Evolutionary conservation across 331 rosid genomes (phyloP), one percentile per base, ranked within the genome.

Genomic region (Rosa hybrid): DNA sequence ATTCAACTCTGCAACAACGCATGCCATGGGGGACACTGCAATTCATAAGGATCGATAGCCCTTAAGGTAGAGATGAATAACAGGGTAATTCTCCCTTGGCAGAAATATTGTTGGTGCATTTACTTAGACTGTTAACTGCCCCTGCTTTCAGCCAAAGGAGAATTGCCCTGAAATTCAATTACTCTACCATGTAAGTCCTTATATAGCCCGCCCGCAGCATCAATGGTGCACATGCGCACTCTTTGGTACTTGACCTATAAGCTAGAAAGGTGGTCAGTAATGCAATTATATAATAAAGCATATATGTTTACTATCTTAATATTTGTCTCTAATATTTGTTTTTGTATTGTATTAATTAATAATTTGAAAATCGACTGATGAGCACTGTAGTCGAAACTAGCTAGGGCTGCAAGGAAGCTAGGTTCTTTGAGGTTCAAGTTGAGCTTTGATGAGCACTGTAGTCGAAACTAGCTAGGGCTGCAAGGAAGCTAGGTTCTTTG

Each of bases 1-100:
- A 30, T 23, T 41, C 72, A 60, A 39, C 42, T 68, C 77, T 13
- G 77, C 70, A 84, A 68, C 62, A 21, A 72, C 38, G 17, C 27
- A 81, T 75, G 65, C 44, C 39, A 11, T 62, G 39, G 68, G 10
- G 13, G 30, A 59, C 14, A 59, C 65, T 30, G 71, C 71, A 65
- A 65, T 34, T 8, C 44, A 34, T 34, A 18, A 65, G 23, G 23
- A 65, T 34, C 23, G 46, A 34, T 34, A 38, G 77, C 67, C 46
- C 71, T 3, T 8, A 70, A 70, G 80, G 89, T 88, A 78, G 89
- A 71, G 84, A 78, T 80, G 94, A 90, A 89, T 85, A 77, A 87
- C 91, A 77, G 91, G 59, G 92, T 82, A 78, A 81, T 71, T 78
- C 89, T 90, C 91, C 90, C 80, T 81, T 81, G 91, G 92, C 92